phyloP scores from a whole-genome alignment of 2,329 filamentous ascomycete genomes.

The Alternaria sp. region DNA sequence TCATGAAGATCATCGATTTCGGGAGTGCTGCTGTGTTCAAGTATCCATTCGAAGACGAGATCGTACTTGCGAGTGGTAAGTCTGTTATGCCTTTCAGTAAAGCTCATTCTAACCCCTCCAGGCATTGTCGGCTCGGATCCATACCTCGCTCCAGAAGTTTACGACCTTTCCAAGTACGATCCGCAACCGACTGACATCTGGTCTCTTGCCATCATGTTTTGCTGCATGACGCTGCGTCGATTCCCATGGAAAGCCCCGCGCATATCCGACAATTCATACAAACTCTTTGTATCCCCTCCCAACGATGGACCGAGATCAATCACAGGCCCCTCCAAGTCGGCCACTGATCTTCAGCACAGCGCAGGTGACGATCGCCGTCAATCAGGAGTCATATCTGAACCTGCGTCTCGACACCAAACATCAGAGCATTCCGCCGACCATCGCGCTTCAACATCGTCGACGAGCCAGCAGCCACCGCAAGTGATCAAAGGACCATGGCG shows the following conservation, averaged over 20 bases:
- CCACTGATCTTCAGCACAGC: constrained; percentile 47
- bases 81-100: constrained; percentile 2
- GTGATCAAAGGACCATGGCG: constrained; percentile 93
- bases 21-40: constrained; percentile 96
- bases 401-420: constrained; percentile 48
- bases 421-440: constrained; percentile 25
- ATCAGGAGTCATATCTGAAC: constrained; percentile 45
- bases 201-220: constrained; percentile 98
- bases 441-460: constrained; percentile 25
- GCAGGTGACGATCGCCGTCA: constrained; percentile 33
- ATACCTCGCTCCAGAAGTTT: constrained; percentile 95
- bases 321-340: constrained; percentile 40
- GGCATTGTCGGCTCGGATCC: constrained; percentile 88
- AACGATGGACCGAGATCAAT: constrained; percentile 56
- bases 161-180: constrained; percentile 91
- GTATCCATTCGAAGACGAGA: constrained; percentile 93
- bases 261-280: constrained; percentile 90
- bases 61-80: constrained; percentile 81
- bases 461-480: constrained; percentile 56
- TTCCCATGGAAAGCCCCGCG: constrained; percentile 98
- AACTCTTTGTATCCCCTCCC: constrained; percentile 86
- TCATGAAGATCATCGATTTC: constrained; percentile 99
- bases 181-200: constrained; percentile 94
- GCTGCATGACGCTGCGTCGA: constrained; percentile 93
- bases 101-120: constrained; percentile 43